Base-by-base conservation (phyloP, 176 grass and related monocot genomes). In the Phoenix dactylifera region DNA sequence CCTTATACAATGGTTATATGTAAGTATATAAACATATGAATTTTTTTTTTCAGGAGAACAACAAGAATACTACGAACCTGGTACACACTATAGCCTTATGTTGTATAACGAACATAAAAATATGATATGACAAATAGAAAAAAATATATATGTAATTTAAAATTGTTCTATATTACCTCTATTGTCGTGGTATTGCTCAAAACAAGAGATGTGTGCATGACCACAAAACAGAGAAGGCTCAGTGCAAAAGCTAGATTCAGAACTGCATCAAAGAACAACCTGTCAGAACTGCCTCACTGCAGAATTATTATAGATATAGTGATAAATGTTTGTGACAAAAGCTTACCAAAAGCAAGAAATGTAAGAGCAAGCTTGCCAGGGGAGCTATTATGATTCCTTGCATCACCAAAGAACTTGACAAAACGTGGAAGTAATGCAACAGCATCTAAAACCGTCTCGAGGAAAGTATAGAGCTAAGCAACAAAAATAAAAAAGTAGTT, bases 201-300 rank as follows among this genome's bases (percentile, higher is more conserved):
- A 63, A 68, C 80, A 76, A 86, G 86, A 63, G 90, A 74, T 0
- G 7, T 22, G 24, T 96, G 81, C 83, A 96, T 88, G 49, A 65
- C 52, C n/a, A 87, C 67, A 59, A 96, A 96, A 74, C 77, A 82
- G 12, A 90, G 74, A 30, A 96, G 84, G 75, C 91, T 96, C 68
- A 96, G 78, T 2, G 72, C 77, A 85, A 96, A 96, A 62, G 83
- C 86, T 7, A 86, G 60, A 82, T 86, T 96, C 50, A 96, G 80
- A 80, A 96, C 91, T 96, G 77, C 76, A 80, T 54, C 35, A 67
- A 78, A n/a, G 67, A 76, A 79, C 64, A 49, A 15, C 7, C 59
- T 54, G 3, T 55, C n/a, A 53, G 70, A 85, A n/a, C 64, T 72
- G 67, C 44, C 6, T 7, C 39, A 19, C 53, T 71, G 2, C 18